Conservation (phyloP, 108 stramenopile species). For the Pseudonitzschia multiseries region DNA sequence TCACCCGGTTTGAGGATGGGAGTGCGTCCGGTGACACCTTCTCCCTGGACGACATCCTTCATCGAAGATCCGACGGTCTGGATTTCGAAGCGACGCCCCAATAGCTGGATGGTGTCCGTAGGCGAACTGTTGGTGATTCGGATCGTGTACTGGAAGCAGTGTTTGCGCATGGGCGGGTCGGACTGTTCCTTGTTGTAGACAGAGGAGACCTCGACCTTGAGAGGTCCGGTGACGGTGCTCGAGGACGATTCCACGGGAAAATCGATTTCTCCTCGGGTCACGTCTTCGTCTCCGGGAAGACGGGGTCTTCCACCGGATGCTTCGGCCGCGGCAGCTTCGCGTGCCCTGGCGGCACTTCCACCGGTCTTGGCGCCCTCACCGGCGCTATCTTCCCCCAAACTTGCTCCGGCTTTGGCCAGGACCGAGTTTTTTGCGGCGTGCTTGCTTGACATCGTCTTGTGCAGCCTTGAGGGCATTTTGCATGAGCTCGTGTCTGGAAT, state of each 20-base stretch:
- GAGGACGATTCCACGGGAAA: constrained; percentile 53
- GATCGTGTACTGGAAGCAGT: constrained; percentile 92
- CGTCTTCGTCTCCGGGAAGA: constrained; percentile 76
- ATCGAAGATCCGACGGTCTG: constrained; percentile 82
- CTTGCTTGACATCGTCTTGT: constrained; percentile 58
- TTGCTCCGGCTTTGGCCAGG: background rate
- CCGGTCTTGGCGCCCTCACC: constrained; percentile 31
- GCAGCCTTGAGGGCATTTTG: constrained; percentile 65
- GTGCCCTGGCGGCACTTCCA: constrained; percentile 60
- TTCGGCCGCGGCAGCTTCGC: constrained; percentile 66
- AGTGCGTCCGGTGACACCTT: constrained; percentile 89
- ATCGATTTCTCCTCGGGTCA: constrained; percentile 68
- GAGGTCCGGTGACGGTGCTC: constrained; percentile 60
- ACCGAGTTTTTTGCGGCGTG: constrained; percentile 45
- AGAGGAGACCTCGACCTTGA: constrained; percentile 82
- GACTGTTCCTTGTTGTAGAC: constrained; percentile 88
- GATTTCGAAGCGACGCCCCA: constrained; percentile 90
- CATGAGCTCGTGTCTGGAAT: constrained; percentile 42
- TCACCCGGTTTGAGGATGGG: constrained; percentile 90
- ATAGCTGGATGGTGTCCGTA: constrained; percentile 84
- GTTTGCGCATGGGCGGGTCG: constrained; percentile 90
- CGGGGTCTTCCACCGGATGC: constrained; percentile 74
- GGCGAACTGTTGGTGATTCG: constrained; percentile 89
- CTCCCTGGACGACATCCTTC: constrained; percentile 90
- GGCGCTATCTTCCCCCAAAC: constrained; percentile 22